Evolutionary conservation across 192 early-diverging fungal genomes (phyloP), one percentile per base, ranked within the genome.

Genomic region (Rhizophagus clarus): DNA sequence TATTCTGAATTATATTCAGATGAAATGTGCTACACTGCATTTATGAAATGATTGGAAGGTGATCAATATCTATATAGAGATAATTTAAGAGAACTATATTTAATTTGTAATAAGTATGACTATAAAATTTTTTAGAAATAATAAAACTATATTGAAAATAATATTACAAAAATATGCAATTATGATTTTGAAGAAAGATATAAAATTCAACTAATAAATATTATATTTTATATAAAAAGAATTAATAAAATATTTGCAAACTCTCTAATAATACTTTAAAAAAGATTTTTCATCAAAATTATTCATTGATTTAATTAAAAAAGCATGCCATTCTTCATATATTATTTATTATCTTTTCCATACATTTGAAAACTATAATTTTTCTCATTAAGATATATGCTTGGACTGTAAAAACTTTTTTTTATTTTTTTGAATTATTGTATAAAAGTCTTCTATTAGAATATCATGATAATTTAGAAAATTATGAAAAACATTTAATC

Each of bases 121-220:
- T 74, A 60, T 60, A 10, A 60, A 37, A 28, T 74, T 29, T 74
- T 74, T 14, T 4, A 29, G 31, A 74, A 28, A 37, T 74, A 60
- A 74, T 2, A 9, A 32, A 17, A 74, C 17, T n/a, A n/a, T n/a
- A n/a, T n/a, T n/a, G n/a, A n/a, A n/a, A n/a, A n/a, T n/a, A n/a
- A n/a, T n/a, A n/a, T n/a, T n/a, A n/a, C n/a, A n/a, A n/a, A n/a
- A n/a, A n/a, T n/a, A n/a, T n/a, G n/a, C n/a, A n/a, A n/a, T n/a
- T n/a, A n/a, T n/a, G n/a, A n/a, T n/a, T n/a, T n/a, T n/a, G n/a
- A n/a, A n/a, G n/a, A n/a, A n/a, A n/a, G n/a, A n/a, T n/a, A n/a
- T n/a, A n/a, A n/a, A n/a, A n/a, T n/a, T n/a, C n/a, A n/a, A n/a
- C n/a, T n/a, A n/a, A n/a, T n/a, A n/a, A n/a, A n/a, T n/a, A n/a